A percentile compares a stretch with the other conserved stretches of the same genome.
phyloP scores from a whole-genome alignment of 805 yeast genomes.

The Zygoascus biomembranicola region DNA sequence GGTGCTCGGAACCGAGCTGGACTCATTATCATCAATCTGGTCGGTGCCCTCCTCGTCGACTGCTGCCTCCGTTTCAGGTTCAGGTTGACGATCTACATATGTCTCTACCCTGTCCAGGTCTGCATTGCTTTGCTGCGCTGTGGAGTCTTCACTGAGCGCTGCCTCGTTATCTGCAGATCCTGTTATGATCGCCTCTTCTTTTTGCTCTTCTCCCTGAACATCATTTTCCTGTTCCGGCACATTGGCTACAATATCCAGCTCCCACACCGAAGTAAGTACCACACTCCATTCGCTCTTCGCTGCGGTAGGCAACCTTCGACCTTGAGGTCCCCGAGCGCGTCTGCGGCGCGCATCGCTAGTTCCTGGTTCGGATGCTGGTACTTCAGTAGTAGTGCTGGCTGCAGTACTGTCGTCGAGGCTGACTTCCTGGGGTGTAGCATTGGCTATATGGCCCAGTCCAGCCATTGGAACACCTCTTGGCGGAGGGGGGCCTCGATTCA shows the following conservation, averaged over 20 bases:
- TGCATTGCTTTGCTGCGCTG: no score
- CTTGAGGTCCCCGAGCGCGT: slow-evolving; percentile 24
- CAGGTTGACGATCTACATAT: no score
- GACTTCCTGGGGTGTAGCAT: slow-evolving; percentile 1
- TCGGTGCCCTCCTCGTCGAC: no score
- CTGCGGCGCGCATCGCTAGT: background rate
- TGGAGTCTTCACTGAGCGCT: no score
- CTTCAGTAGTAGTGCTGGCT: background rate
- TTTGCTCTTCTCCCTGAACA: no score
- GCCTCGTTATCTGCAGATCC: no score
- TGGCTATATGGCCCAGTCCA: slow-evolving; percentile 1
- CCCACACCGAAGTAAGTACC: slow-evolving; percentile 16
- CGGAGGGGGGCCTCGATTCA: slow-evolving; percentile 18
- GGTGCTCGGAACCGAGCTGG: no score
- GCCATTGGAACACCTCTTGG: slow-evolving; percentile 6
- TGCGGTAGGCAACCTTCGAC: slow-evolving; percentile 25
- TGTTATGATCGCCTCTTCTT: no score
- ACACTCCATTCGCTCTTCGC: slow-evolving; percentile 20
- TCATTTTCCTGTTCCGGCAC: no score
- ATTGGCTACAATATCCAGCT: background rate
- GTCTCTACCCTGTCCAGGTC: no score
- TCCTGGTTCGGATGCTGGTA: background rate
- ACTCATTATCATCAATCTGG: no score
- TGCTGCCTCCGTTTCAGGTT: no score
- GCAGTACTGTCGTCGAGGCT: background rate